Evolutionary conservation across 2,329 filamentous ascomycete genomes (phyloP).

Genomic region (Pseudogymnoascus sp.): DNA sequence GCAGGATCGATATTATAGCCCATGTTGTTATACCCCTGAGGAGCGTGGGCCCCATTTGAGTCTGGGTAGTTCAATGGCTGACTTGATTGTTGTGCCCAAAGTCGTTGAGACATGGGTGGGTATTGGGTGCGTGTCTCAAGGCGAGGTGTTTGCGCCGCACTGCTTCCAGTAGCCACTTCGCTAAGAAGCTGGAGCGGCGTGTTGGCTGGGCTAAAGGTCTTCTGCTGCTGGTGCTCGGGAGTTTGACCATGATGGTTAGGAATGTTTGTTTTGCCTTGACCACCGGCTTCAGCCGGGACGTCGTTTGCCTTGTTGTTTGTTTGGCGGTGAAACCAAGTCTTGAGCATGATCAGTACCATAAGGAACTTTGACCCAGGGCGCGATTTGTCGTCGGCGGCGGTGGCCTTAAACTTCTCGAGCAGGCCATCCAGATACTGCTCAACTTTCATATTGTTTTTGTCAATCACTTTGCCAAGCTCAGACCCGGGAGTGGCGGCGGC

Average conservation of each 20-base stretch:
- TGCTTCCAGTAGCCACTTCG: conserved; percentile 33
- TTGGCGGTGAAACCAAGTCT: conserved; percentile 45
- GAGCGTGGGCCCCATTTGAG: conserved; percentile 4
- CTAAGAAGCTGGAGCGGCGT: conserved; percentile 33
- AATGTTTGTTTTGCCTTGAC: conserved; percentile 14
- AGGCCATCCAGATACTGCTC: conserved; percentile 62
- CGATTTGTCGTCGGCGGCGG: conserved; percentile 55
- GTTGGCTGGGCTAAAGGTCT: conserved; percentile 25
- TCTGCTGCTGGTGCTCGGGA: conserved; percentile 12
- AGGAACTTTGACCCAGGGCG: conserved; percentile 63
- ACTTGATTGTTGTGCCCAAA: conserved; percentile 10
- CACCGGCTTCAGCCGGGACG: background rate
- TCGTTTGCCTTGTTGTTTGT: conserved; percentile 20
- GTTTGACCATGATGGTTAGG: conserved; percentile 18
- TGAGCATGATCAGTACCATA: conserved; percentile 61
- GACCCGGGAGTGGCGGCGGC: conserved; percentile 53
- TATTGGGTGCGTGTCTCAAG: conserved; percentile 17
- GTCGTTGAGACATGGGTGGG: conserved; percentile 16
- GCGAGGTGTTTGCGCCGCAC: conserved; percentile 21
- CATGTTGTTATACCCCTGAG: conserved; percentile 5
- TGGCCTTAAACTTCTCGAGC: conserved; percentile 56
- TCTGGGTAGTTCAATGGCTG: background rate
- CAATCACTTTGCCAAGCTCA: conserved; percentile 62
- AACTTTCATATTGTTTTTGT: conserved; percentile 56
- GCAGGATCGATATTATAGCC: conserved; percentile 23